Conservation (phyloP, 2,329 filamentous ascomycete species). For the Trichocomaceae sp. region DNA sequence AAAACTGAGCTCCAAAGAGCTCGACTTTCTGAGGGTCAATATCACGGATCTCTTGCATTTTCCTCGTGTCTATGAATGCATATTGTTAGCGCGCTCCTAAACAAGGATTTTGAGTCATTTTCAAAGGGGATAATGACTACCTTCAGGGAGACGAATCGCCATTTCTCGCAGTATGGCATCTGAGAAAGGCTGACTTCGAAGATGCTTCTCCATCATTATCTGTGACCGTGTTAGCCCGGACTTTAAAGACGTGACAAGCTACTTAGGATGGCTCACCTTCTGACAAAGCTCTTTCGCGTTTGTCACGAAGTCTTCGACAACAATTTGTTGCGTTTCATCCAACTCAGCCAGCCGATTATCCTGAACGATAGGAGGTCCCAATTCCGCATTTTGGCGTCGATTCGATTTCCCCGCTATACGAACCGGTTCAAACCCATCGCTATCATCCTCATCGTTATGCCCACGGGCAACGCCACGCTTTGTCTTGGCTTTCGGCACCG, state of each 20-base stretch:
- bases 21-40: conserved; percentile 42
- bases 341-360: conserved; percentile 38
- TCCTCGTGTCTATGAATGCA: conserved; percentile 25
- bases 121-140: conserved; percentile 19
- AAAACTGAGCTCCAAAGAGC: conserved; percentile 38
- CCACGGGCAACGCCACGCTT: conserved; percentile 19
- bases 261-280: conserved; percentile 25
- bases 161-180: conserved; percentile 44
- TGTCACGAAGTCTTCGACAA: conserved; percentile 44
- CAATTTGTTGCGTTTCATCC: conserved; percentile 37
- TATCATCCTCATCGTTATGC: conserved; percentile 32
- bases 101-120: background rate
- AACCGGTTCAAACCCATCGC: conserved; percentile 40
- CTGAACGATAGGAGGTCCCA: conserved; percentile 43
- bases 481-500: conserved; percentile 19
- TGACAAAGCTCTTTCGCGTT: conserved; percentile 40
- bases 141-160: conserved; percentile 41
- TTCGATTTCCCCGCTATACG: conserved; percentile 29
- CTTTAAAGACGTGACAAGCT: background rate
- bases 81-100: conserved; percentile 12
- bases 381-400: conserved; percentile 20
- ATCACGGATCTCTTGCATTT: conserved; percentile 35
- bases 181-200: conserved; percentile 42
- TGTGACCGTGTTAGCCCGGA: conserved; percentile 16
- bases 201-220: conserved; percentile 38